Evolutionary conservation across 1,139 yeast species (phyloP).

Genomic region (Blastobotrys arbuscula): DNA sequence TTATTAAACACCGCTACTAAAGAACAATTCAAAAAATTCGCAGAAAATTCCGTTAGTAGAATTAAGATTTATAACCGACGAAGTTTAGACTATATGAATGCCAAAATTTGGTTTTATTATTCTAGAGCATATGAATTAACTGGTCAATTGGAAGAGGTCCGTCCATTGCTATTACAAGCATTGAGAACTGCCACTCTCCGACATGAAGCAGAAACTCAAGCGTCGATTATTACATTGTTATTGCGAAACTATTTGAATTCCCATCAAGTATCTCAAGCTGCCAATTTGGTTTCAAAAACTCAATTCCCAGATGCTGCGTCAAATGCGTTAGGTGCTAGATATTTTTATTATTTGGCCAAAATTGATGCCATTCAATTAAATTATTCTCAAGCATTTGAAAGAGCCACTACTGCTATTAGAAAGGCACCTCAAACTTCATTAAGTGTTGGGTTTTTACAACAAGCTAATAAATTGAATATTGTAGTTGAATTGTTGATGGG

Average conservation of each 20-base stretch:
- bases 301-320: conserved; percentile 83
- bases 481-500: conserved; percentile 93
- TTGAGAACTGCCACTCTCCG: conserved; percentile 86
- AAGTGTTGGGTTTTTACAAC: conserved; percentile 83
- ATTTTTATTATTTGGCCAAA: conserved; percentile 81
- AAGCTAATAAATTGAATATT: conserved; percentile 83
- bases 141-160: conserved; percentile 49
- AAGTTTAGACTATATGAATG: conserved; percentile 77
- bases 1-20: conserved; percentile 59
- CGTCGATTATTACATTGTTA: conserved; percentile 75
- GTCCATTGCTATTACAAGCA: conserved; percentile 63
- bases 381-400: conserved; percentile 86
- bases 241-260: conserved; percentile 72
- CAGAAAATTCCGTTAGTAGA: conserved; percentile 47
- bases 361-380: conserved; percentile 90
- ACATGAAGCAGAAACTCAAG: conserved; percentile 89
- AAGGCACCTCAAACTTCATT: conserved; percentile 92
- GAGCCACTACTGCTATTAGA: conserved; percentile 86
- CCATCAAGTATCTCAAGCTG: conserved; percentile 83
- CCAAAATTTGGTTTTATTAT: conserved; percentile 92
- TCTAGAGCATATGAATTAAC: conserved; percentile 68
- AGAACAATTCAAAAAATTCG: conserved; percentile 26
- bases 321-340: conserved; percentile 86
- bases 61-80: conserved; percentile 69
- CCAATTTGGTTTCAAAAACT: conserved; percentile 82